Evolutionary conservation across 1,139 yeast species (phyloP), one percentile per base, ranked within the genome.

Genomic region (Hansenula lynferdii): DNA sequence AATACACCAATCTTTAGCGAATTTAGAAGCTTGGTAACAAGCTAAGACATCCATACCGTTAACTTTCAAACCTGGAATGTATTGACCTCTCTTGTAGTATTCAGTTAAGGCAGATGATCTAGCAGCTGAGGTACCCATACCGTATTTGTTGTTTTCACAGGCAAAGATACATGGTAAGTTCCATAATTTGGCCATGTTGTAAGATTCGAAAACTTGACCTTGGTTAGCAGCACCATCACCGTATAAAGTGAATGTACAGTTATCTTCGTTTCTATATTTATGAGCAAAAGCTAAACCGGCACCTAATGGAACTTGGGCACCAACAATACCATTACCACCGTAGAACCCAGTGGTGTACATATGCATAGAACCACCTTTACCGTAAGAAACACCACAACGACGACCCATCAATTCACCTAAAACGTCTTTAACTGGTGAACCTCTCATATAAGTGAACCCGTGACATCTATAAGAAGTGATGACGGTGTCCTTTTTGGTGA

Each of bases 191-290:
- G 98, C 98, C 98, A 92, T 92, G 79, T 92, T 92, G 76, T 75
- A 92, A 37, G 97, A 68, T 72, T 92, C 98, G 58, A 92, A 94
- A 48, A 90, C 97, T 72, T 92, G 98, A 62, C 98, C 98, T 70
- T 92, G 98, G 75, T 92, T 92, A 49, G 97, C 82, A 40, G 98
- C 98, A 76, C 98, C 98, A 62, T 92, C 98, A 69, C 98, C 98
- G 69, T 92, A 92, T 52, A 92, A 72, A 47, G 95, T 69, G 67
- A 90, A 92, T 41, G 94, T 76, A 57, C 94, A 89, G 54, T 80
- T 81, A 50, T 75, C 75, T 58, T 87, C 89, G 56, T 80, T 80
- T 63, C 78, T 77, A 74, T 94, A 92, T 72, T 89, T 89, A 72
- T 92, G 97, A 51, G 97, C 95, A 69, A 90, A 92, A 11, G 97